Conservation (phyloP, 139 green algal genomes). For the Nannochloris sp. region DNA sequence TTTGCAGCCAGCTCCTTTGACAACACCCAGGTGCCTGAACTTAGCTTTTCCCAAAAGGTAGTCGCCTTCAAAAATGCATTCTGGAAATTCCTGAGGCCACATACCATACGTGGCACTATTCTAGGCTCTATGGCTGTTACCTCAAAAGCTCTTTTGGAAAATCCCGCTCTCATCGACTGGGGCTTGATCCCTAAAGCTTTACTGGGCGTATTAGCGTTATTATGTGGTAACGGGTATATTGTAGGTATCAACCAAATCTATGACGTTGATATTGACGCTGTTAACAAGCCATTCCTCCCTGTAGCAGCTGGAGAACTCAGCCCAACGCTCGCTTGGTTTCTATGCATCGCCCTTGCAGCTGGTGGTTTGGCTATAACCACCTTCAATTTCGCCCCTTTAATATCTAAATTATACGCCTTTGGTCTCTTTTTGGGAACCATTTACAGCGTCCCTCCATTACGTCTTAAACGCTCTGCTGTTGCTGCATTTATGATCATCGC, state of each 20-base stretch:
- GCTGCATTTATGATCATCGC: constrained; percentile 97
- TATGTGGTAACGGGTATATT: constrained; percentile 98
- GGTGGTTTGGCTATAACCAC: constrained; percentile 66
- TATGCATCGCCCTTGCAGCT: constrained; percentile 61
- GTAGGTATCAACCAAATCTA: constrained; percentile 98
- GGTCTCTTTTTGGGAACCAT: constrained; percentile 92
- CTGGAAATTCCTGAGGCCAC: constrained; percentile 96
- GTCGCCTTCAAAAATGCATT: constrained; percentile 74
- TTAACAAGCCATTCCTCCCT: constrained; percentile 99
- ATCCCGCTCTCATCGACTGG: constrained; percentile 76
- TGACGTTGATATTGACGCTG: constrained; percentile 88
- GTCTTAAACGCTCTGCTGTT: constrained; percentile 89
- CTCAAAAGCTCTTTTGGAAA: constrained; percentile 57
- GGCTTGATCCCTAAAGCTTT: constrained; percentile 73
- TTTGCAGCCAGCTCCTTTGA: too few species aligned
- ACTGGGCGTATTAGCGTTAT: constrained; percentile 77
- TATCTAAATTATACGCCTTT: constrained; percentile 82
- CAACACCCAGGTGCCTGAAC: too few species aligned
- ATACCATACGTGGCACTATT: constrained; percentile 90
- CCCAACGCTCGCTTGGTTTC: constrained; percentile 50
- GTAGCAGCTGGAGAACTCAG: constrained; percentile 81
- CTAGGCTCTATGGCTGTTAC: constrained; percentile 79
- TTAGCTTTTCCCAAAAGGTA: constrained; percentile 10
- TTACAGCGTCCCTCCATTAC: constrained; percentile 91
- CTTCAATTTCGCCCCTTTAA: constrained; percentile 81